Conservation (phyloP, 2,329 filamentous ascomycete species). For the Paecilomyces sp. region DNA sequence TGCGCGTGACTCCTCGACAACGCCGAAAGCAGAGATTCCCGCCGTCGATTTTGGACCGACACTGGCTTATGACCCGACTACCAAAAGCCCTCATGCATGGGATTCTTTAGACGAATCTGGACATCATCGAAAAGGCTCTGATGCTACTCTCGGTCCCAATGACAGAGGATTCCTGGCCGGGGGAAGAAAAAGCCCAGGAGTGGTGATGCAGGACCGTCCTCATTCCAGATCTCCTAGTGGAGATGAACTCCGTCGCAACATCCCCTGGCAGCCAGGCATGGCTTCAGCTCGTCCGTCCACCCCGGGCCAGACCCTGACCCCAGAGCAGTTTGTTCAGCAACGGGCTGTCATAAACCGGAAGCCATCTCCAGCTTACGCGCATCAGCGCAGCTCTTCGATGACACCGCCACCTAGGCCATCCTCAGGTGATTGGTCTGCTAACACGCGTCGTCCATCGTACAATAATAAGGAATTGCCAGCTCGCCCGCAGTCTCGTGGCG, state of each 20-base stretch:
- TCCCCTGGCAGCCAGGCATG: slow-evolving; percentile 73
- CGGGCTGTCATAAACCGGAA: slow-evolving; percentile 51
- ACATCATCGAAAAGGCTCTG: slow-evolving; percentile 25
- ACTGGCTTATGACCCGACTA: slow-evolving; percentile 55
- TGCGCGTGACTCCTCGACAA: slow-evolving; percentile 24
- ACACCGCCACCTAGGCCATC: slow-evolving; percentile 25
- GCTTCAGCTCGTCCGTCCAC: slow-evolving; percentile 40
- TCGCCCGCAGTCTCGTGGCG: slow-evolving; percentile 53
- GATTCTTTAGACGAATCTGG: slow-evolving; percentile 40
- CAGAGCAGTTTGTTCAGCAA: slow-evolving; percentile 79
- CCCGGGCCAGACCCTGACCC: slow-evolving; percentile 53
- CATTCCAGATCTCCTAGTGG: slow-evolving; percentile 36
- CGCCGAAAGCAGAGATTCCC: slow-evolving; percentile 54
- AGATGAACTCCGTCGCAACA: slow-evolving; percentile 53
- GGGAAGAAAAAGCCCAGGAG: slow-evolving; percentile 2
- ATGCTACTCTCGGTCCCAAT: slow-evolving; percentile 21
- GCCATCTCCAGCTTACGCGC: slow-evolving; percentile 50
- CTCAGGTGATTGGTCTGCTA: slow-evolving; percentile 33
- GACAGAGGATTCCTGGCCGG: slow-evolving; percentile 6
- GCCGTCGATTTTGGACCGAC: slow-evolving; percentile 82
- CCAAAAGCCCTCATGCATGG: slow-evolving; percentile 49
- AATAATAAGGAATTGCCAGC: slow-evolving; percentile 23
- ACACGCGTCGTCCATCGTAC: slow-evolving; percentile 26
- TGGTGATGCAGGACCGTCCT: slow-evolving; percentile 18
- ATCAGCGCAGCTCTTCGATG: slow-evolving; percentile 54